Conservation (phyloP, 768 basidiomycete species). For the Suillus ampliporus region DNA sequence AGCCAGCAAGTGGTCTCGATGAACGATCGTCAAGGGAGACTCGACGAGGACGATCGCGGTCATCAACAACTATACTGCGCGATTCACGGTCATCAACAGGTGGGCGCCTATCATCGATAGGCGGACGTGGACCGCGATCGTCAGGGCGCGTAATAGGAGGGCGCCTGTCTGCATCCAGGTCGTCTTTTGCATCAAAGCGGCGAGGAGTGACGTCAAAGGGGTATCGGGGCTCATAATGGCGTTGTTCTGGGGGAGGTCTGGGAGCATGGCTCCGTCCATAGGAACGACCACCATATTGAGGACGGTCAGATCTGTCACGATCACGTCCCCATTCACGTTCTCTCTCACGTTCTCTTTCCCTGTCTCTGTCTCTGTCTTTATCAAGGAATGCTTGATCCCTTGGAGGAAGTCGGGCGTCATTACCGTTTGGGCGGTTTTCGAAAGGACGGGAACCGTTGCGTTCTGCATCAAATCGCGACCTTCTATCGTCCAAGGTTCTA, state of each 20-base stretch:
- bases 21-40: constrained; percentile 38
- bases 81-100: constrained; percentile 36
- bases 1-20: constrained; percentile 33
- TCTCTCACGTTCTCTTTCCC: constrained; percentile 38
- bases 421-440: constrained; percentile 23
- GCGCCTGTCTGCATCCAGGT: constrained; percentile 34
- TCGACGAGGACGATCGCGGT: constrained; percentile 22
- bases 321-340: constrained; percentile 34
- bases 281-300: constrained; percentile 43
- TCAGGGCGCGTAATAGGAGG: constrained; percentile 29
- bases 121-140: constrained; percentile 30
- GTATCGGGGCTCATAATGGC: constrained; percentile 55
- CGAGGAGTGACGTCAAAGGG: constrained; percentile 38
- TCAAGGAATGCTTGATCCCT: constrained; percentile 41
- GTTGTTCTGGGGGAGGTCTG: constrained; percentile 50
- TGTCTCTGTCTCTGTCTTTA: constrained; percentile 40
- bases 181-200: constrained; percentile 39
- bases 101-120: constrained; percentile 38
- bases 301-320: constrained; percentile 41
- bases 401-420: constrained; percentile 24
- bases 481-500: constrained; percentile 37
- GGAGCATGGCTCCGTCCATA: constrained; percentile 47
- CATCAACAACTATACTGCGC: constrained; percentile 25
- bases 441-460: constrained; percentile 13
- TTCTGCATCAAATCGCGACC: constrained; percentile 30